phyloP scores from a whole-genome alignment of 768 basidiomycete genomes.

The Hericium erinaceus region DNA sequence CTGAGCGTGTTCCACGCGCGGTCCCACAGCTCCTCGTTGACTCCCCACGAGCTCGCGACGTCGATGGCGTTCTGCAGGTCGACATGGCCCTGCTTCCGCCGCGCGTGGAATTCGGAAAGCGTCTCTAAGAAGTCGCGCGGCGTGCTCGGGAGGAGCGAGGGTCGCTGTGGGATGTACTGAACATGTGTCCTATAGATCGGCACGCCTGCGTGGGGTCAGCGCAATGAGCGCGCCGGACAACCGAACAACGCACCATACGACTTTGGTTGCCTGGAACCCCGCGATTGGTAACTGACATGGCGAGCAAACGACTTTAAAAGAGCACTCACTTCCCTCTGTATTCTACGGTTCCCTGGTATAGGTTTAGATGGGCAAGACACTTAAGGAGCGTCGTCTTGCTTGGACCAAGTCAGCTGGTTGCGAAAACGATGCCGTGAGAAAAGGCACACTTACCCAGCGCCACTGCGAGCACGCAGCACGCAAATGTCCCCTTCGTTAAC shows the following conservation, averaged over 20 bases:
- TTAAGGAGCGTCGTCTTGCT: constrained; percentile 74
- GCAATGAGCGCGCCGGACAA: background rate
- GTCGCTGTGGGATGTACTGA: constrained; percentile 82
- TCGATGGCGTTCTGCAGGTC: constrained; percentile 28
- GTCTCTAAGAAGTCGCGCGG: constrained; percentile 63
- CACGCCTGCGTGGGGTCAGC: constrained; percentile 38
- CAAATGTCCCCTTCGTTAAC: constrained; percentile 69
- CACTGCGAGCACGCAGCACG: constrained; percentile 71
- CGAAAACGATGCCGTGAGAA: background rate
- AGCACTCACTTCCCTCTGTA: constrained; percentile 57
- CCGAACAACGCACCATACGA: constrained; percentile 31
- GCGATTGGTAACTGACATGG: background rate
- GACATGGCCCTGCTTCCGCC: constrained; percentile 16
- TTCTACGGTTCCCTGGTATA: constrained; percentile 56
- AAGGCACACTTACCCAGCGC: constrained; percentile 46
- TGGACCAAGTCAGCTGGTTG: background rate
- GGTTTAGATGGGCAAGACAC: constrained; percentile 70
- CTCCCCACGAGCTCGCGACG: constrained; percentile 55
- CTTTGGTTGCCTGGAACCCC: constrained; percentile 35
- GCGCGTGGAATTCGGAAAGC: constrained; percentile 43
- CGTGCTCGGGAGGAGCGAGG: constrained; percentile 76
- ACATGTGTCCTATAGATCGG: constrained; percentile 72
- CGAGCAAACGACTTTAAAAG: background rate
- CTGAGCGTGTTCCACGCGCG: constrained; percentile 73
- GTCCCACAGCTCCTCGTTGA: constrained; percentile 64